Evolutionary conservation across 306 rosid genomes (phyloP), one percentile per base, ranked within the genome.

Genomic region (Cucumis cinereus): DNA sequence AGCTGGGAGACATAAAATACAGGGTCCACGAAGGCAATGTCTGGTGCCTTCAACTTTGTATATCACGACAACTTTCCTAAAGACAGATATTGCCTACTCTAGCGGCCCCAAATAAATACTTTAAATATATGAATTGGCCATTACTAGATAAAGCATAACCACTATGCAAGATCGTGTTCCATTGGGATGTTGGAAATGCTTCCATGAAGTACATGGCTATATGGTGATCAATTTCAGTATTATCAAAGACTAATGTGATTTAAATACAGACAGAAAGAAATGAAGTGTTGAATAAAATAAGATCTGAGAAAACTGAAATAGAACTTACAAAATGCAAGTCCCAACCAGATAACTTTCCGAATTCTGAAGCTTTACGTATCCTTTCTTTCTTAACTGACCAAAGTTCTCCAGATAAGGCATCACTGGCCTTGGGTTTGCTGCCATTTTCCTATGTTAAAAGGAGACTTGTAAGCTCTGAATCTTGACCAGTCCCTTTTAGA

Each of bases 401-500:
- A 84, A 92, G 93, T 85, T 95, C 99, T 77, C 99, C 97, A 73
- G 96, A 91, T 83, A 92, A 86, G 75, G 99, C 98, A 87, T 95
- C 97, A 79, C 97, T 88, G 28, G 99, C 99, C 83, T 84, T 90
- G 74, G 90, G 91, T 82, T 83, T 82, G 84, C 88, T 78, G 67
- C 97, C 98, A 89, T 88, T 87, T 72, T 81, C 93, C 98, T 95
- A 88, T 74, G 76, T 53, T 28, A 54, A 22, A 50, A 79, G 61
- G 68, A 66, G 75, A 63, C 67, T 71, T 53, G 16, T 60, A 79
- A 67, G 79, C 60, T 66, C 52, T 5, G 59, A 90, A 83, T 95
- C 98, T 90, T 92, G 99, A 79, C 98, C 97, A 62, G 98, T 92
- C 81, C 98, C 97, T 87, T 92, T 95, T 81, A 92, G 83, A 73